Evolutionary conservation across 148 eudicot genomes (phyloP).

Genomic region (Persicaria maculosa): DNA sequence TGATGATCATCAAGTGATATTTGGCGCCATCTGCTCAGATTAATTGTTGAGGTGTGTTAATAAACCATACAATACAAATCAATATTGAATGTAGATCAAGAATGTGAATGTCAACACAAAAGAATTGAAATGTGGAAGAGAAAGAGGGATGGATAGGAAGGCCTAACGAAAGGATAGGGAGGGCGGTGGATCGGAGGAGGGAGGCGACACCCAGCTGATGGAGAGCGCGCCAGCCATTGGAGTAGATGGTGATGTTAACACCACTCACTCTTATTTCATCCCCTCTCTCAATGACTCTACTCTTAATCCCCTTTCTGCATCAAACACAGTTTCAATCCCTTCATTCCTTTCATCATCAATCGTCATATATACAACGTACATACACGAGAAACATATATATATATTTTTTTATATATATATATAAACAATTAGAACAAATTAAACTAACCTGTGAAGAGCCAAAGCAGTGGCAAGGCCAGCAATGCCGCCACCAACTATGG

Average conservation of each 20-base stretch:
- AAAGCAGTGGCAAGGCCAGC: constrained; percentile 47
- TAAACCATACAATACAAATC: not conserved
- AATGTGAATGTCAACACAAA: not conserved
- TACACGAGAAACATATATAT: too few species aligned
- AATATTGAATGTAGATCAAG: not conserved
- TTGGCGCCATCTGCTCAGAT: not conserved
- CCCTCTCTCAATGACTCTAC: constrained; percentile 26
- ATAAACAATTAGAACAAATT: not conserved
- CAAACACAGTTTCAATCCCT: too few species aligned
- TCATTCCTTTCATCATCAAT: too few species aligned
- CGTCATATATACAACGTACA: not conserved
- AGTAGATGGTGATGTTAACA: constrained; percentile 20
- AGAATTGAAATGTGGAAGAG: constrained; percentile 15
- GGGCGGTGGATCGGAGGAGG: constrained; percentile 37
- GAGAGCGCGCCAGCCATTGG: constrained; percentile 54
- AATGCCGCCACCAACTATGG: constrained; percentile 41
- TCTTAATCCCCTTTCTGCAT: constrained; percentile 24
- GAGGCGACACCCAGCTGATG: constrained; percentile 42
- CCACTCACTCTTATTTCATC: constrained; percentile 20
- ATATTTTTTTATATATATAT: not conserved
- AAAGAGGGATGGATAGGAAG: not conserved
- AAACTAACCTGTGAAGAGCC: constrained; percentile 28
- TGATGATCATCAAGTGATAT: not conserved
- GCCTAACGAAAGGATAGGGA: constrained; percentile 73
- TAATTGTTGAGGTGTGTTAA: not conserved